Evolutionary conservation across 108 stramenopile species (phyloP).

Genomic region (Nitzschia sp.): DNA sequence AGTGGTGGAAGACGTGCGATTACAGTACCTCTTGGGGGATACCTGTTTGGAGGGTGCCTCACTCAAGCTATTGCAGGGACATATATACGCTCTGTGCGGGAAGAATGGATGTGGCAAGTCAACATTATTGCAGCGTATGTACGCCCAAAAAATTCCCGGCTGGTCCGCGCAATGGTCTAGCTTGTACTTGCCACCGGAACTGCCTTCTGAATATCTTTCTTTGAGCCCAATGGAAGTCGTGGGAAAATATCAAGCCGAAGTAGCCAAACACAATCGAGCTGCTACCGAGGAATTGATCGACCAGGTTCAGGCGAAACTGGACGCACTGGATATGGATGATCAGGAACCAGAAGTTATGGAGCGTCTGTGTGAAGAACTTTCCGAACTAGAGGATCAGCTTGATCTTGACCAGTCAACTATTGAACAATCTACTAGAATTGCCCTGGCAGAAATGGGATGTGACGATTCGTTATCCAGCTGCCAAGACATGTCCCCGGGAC

Average conservation of each 20-base stretch:
- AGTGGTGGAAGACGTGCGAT: constrained; percentile 60
- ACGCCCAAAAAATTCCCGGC: constrained; percentile 73
- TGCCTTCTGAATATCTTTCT: constrained; percentile 23
- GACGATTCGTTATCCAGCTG: constrained; percentile 30
- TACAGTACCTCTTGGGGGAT: constrained; percentile 54
- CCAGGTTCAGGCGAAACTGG: constrained; percentile 38
- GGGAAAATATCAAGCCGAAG: constrained; percentile 29
- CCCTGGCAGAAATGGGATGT: constrained; percentile 58
- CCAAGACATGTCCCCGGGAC: constrained; percentile 46
- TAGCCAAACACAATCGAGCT: constrained; percentile 15
- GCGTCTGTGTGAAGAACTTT: constrained; percentile 64
- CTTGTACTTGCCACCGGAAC: constrained; percentile 67
- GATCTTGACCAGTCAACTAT: constrained; percentile 15
- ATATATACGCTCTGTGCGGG: constrained; percentile 71
- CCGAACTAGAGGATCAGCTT: constrained; percentile 56
- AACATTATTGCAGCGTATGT: constrained; percentile 65
- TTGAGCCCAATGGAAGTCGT: constrained; percentile 48
- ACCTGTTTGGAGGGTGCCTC: constrained; percentile 59
- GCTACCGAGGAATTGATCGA: constrained; percentile 34
- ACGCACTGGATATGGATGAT: constrained; percentile 47
- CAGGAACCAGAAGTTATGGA: constrained; percentile 62
- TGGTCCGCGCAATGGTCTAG: constrained; percentile 65
- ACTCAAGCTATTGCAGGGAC: constrained; percentile 64
- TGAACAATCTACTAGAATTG: constrained; percentile 31
- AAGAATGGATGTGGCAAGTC: constrained; percentile 71